Conservation (phyloP, 2,329 filamentous ascomycete genomes). For the Sclerotinia trifoliorum region DNA sequence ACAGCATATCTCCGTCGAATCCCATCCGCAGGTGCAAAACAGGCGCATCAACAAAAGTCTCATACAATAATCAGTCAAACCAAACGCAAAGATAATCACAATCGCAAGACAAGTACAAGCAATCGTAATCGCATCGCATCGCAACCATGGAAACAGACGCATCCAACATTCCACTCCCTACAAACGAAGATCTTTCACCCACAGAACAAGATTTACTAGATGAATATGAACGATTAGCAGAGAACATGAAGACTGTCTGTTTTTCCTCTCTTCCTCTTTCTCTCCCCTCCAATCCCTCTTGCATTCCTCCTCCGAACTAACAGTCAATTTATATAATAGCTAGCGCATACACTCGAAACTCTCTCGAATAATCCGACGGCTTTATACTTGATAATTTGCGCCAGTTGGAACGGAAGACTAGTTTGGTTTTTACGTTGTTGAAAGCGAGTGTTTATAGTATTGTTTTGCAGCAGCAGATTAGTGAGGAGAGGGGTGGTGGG, state of each 20-base stretch:
- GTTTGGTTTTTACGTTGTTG: slow-evolving; percentile 88
- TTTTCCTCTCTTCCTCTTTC: background rate
- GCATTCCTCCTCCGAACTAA: background rate
- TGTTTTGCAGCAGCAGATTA: slow-evolving; percentile 94
- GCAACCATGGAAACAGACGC: slow-evolving; percentile 22
- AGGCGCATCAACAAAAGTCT: background rate
- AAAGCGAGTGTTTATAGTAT: slow-evolving; percentile 99
- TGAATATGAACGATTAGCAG: slow-evolving; percentile 82
- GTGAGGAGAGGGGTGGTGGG: slow-evolving; percentile 33
- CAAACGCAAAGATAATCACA: no score
- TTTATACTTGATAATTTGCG: slow-evolving; percentile 84
- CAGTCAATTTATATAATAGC: slow-evolving; percentile 42
- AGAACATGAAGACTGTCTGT: slow-evolving; percentile 84
- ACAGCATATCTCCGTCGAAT: background rate
- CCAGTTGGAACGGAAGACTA: slow-evolving; percentile 89
- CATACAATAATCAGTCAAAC: no score
- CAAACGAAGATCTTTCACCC: slow-evolving; percentile 59
- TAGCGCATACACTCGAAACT: slow-evolving; percentile 58
- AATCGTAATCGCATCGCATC: background rate
- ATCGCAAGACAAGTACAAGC: no score
- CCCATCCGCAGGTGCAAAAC: no score
- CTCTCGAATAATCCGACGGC: slow-evolving; percentile 71
- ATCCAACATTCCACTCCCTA: slow-evolving; percentile 11
- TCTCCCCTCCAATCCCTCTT: background rate
- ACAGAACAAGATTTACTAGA: slow-evolving; percentile 93